phyloP scores from a whole-genome alignment of 2,329 filamentous ascomycete species.

The Sodiomyces alkalinus region DNA sequence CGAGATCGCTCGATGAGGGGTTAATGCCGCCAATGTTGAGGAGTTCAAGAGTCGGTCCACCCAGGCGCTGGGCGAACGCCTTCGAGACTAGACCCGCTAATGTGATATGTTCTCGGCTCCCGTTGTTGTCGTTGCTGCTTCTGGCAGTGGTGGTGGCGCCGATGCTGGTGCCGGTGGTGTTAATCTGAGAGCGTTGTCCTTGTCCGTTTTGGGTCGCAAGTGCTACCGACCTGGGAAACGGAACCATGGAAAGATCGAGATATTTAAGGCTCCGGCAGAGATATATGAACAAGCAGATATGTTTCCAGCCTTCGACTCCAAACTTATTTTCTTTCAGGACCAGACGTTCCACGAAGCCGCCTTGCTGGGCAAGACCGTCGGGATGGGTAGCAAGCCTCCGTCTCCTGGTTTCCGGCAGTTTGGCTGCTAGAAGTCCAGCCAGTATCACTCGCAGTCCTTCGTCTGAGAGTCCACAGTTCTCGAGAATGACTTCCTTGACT shows the following conservation, averaged over 20 bases:
- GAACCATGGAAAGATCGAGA: slow-evolving; percentile 73
- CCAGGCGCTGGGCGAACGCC: slow-evolving; percentile 62
- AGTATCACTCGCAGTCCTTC: slow-evolving; percentile 78
- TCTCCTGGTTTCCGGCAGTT: slow-evolving; percentile 43
- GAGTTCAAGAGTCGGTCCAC: slow-evolving; percentile 62
- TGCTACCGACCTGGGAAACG: slow-evolving; percentile 42
- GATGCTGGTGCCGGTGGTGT: too few relatives aligned
- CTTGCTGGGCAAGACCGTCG: slow-evolving; percentile 29
- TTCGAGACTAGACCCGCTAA: slow-evolving; percentile 45
- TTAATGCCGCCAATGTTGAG: slow-evolving; percentile 71
- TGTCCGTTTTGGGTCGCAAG: slow-evolving; percentile 10
- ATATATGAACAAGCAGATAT: slow-evolving; percentile 79
- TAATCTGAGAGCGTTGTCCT: too few relatives aligned
- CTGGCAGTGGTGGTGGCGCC: too few relatives aligned
- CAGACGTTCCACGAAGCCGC: slow-evolving; percentile 72
- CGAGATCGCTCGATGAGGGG: slow-evolving; percentile 54
- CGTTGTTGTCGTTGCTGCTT: too few relatives aligned
- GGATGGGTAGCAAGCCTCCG: slow-evolving; percentile 23
- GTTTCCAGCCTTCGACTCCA: slow-evolving; percentile 75
- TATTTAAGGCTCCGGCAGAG: slow-evolving; percentile 76
- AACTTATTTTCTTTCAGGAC: slow-evolving; percentile 89
- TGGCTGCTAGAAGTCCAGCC: slow-evolving; percentile 70
- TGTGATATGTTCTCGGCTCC: slow-evolving; percentile 16
- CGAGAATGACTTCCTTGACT: slow-evolving; percentile 69
- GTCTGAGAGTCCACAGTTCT: slow-evolving; percentile 76